phyloP scores from a whole-genome alignment of 2,329 filamentous ascomycete genomes.

The Cladophialophora psammophila region DNA sequence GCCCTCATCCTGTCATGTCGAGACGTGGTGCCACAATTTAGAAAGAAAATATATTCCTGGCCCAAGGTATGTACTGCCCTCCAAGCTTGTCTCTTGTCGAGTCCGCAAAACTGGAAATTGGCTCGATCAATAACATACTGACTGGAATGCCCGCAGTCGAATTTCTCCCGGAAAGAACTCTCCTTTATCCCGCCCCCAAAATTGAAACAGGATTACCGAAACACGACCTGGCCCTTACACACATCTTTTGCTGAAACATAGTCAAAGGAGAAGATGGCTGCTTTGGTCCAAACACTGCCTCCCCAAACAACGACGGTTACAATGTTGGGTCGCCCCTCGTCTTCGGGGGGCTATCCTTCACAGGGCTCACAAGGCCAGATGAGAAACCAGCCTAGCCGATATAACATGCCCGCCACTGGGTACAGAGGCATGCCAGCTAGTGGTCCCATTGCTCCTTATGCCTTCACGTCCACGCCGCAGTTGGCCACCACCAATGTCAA shows the following conservation, averaged over 20 bases:
- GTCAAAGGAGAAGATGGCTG: constrained; percentile 69
- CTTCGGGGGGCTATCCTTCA: constrained; percentile 63
- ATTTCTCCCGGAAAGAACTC: constrained; percentile 5
- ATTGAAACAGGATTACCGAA: constrained; percentile 15
- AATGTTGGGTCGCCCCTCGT: constrained; percentile 76
- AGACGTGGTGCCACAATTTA: constrained; percentile 17
- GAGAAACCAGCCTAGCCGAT: constrained; percentile 55
- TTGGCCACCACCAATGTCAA: constrained; percentile 61
- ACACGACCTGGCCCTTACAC: constrained; percentile 6
- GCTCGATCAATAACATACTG: constrained; percentile 1
- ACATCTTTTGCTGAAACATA: constrained; percentile 12
- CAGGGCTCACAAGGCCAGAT: constrained; percentile 45
- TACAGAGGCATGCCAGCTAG: constrained; percentile 64
- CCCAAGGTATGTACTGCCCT: constrained; percentile 18
- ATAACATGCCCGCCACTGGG: constrained; percentile 52
- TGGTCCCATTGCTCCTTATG: constrained; percentile 76
- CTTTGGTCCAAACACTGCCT: constrained; percentile 81
- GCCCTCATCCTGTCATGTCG: constrained; percentile 18
- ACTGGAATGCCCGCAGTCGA: constrained; percentile 5
- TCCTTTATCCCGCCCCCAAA: constrained; percentile 20
- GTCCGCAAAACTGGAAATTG: not conserved
- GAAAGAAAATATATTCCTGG: constrained; percentile 13
- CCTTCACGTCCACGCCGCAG: constrained; percentile 75
- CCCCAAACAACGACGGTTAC: constrained; percentile 78
- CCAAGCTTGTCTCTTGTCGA: not conserved